These are phyloP conservation scores for Solanum acaule DNA, from an alignment of 257 asterid species.

Conservation along the genomic window DNA sequence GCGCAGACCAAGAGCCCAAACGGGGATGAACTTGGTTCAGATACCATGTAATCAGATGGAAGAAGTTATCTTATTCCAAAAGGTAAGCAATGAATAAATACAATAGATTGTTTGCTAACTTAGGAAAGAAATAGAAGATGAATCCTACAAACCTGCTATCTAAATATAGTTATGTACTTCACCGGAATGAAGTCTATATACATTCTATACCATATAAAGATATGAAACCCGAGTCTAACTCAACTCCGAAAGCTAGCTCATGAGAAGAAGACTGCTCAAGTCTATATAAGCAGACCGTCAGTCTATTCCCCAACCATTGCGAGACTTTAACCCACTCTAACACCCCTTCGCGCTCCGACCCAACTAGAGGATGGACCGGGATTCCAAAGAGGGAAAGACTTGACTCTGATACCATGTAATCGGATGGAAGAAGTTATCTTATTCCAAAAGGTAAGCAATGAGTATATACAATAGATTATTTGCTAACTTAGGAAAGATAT, in stretches of 20 bases:
- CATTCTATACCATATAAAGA: background rate
- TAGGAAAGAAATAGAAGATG: background rate
- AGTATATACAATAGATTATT: background rate
- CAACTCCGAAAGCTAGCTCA: background rate
- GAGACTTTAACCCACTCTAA: background rate
- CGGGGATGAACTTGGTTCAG: background rate
- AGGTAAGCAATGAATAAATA: background rate
- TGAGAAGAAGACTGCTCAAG: background rate
- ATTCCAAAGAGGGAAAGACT: background rate
- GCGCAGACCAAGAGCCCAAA: background rate
- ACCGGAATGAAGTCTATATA: background rate
- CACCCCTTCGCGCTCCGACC: background rate
- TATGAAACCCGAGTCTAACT: background rate
- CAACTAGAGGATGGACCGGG: background rate
- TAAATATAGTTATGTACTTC: background rate
- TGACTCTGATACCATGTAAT: background rate
- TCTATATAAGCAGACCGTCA: rapidly evolving
- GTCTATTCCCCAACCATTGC: background rate
- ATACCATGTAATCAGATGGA: background rate
- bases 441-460: background rate
- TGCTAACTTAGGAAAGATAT: background rate
- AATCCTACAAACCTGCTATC: background rate
- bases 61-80: background rate
- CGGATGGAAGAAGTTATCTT: background rate
- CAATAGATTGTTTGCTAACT: background rate